Evolutionary conservation across 2,329 filamentous ascomycete genomes (phyloP).

Genomic region (Trichocomaceae sp.): DNA sequence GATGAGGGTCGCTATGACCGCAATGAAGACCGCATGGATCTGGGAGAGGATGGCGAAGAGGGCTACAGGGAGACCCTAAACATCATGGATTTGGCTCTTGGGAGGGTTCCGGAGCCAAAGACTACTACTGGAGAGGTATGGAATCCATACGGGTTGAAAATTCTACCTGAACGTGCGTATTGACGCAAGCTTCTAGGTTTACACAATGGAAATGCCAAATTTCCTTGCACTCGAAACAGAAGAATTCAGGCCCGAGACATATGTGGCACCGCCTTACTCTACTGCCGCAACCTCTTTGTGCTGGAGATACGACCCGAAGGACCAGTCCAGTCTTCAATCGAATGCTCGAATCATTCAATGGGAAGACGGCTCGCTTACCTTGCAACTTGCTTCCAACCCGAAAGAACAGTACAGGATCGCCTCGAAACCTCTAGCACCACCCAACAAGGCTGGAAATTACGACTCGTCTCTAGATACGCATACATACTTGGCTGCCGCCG

Average conservation of each 20-base stretch:
- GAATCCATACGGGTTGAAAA: background rate
- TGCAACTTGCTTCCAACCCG: slow-evolving; percentile 58
- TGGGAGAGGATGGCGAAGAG: slow-evolving; percentile 35
- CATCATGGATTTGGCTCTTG: slow-evolving; percentile 51
- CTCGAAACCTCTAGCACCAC: slow-evolving; percentile 52
- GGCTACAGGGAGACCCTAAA: slow-evolving; percentile 44
- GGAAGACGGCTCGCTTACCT: slow-evolving; percentile 60
- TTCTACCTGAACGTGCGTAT: background rate
- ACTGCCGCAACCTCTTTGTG: slow-evolving; percentile 59
- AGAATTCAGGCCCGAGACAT: slow-evolving; percentile 55
- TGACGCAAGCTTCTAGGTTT: slow-evolving; percentile 40
- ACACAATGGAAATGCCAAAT: slow-evolving; percentile 57
- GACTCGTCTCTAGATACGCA: slow-evolving; percentile 54
- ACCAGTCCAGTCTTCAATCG: slow-evolving; percentile 53
- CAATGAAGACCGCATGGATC: slow-evolving; percentile 39
- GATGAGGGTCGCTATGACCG: slow-evolving; percentile 54
- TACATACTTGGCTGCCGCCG: slow-evolving; percentile 57
- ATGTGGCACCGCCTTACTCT: slow-evolving; percentile 56
- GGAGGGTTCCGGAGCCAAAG: slow-evolving; percentile 52
- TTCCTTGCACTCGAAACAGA: slow-evolving; percentile 57
- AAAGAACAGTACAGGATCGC: slow-evolving; percentile 55
- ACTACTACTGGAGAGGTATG: slow-evolving; percentile 38
- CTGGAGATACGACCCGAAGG: slow-evolving; percentile 58
- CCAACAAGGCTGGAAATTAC: slow-evolving; percentile 47
- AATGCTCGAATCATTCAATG: slow-evolving; percentile 61